Evolutionary conservation across 345 rosid species (phyloP), one percentile per base, ranked within the genome.

Genomic region (rapeseed (Brassica napus)): DNA sequence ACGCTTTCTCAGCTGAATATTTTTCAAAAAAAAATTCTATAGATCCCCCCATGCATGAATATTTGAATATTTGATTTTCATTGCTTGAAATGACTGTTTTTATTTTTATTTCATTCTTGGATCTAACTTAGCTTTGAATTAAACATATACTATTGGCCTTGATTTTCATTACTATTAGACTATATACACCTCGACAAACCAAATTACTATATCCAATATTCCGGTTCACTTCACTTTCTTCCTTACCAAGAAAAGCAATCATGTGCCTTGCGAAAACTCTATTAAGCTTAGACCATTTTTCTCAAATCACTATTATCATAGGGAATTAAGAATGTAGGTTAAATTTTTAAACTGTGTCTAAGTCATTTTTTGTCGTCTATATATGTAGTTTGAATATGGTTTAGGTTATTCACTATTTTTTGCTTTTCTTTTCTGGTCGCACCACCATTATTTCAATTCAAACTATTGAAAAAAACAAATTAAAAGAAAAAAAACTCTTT

Each of bases 21-120:
- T 35, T 14, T 65, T 69, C 59, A 8, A 11, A 44, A 12, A 14
- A 42, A 21, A 1, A 5, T 66, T 35, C 24, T 23, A 0, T 37
- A 34, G 66, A 58, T 71, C 15, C 52, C n/a, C 54, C 3, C 14
- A 59, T 58, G 67, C 75, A 72, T 72, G n/a, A 59, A 23, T 9
- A 0, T 34, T 66, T 10, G 2, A 47, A 1, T 4, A 2, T 35
- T 18, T 65, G 54, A 18, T 15, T 15, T 65, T 16, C 26, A 3
- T 9, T 64, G 14, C 26, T 15, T 1, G 3, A 34, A 34, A 15
- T 15, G 24, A 2, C 21, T 32, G 1, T 61, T 1, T 11, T 34
- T 9, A 2, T 9, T 16, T 65, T 21, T 12, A 4, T 30, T 47
- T 47, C 55, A 4, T 47, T 49, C 57, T 49, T 59, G 32, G 15